Conservation (phyloP, 257 asterid genomes). For the Paraleonurus japonicus region DNA sequence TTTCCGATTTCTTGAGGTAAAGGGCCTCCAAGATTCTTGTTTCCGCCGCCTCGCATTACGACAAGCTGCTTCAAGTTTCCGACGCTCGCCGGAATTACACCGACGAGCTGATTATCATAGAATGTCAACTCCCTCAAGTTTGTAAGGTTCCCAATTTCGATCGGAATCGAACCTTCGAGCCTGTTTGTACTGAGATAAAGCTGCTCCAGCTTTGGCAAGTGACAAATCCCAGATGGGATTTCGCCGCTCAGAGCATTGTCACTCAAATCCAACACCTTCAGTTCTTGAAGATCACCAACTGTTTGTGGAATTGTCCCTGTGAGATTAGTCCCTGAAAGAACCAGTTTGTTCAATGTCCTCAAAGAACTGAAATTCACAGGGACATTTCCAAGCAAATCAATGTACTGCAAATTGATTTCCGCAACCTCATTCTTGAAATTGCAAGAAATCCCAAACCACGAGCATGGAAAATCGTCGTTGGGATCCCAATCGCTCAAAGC, state of each 20-base stretch:
- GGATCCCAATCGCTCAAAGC: constrained; percentile 56
- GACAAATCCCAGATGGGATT: constrained; percentile 46
- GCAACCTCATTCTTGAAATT: constrained; percentile 48
- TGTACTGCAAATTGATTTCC: constrained; percentile 46
- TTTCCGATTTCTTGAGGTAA: constrained; percentile 65
- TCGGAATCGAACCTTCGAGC: constrained; percentile 53
- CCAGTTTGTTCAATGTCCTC: constrained; percentile 39
- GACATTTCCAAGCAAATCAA: constrained; percentile 59
- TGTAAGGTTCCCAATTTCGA: constrained; percentile 51
- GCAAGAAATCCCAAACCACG: constrained; percentile 51
- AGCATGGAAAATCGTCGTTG: constrained; percentile 35
- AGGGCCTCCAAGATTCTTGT: constrained; percentile 65
- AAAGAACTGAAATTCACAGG: constrained; percentile 47
- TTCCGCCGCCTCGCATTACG: constrained; percentile 74
- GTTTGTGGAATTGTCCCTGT: constrained; percentile 53
- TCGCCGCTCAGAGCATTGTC: constrained; percentile 62
- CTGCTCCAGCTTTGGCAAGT: constrained; percentile 42
- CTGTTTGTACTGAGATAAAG: constrained; percentile 54
- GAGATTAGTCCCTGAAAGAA: constrained; percentile 59
- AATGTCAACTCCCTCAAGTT: constrained; percentile 41
- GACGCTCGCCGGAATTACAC: constrained; percentile 49
- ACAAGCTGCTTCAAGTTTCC: constrained; percentile 54
- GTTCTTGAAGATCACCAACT: constrained; percentile 40
- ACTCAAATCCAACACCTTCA: constrained; percentile 55
- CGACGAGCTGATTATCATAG: constrained; percentile 65